A percentile compares a stretch with the other conserved stretches of the same genome.
These are phyloP conservation scores for Lanzia echinophila DNA, from an alignment of 2,329 filamentous ascomycete species.

Conservation along the genomic window DNA sequence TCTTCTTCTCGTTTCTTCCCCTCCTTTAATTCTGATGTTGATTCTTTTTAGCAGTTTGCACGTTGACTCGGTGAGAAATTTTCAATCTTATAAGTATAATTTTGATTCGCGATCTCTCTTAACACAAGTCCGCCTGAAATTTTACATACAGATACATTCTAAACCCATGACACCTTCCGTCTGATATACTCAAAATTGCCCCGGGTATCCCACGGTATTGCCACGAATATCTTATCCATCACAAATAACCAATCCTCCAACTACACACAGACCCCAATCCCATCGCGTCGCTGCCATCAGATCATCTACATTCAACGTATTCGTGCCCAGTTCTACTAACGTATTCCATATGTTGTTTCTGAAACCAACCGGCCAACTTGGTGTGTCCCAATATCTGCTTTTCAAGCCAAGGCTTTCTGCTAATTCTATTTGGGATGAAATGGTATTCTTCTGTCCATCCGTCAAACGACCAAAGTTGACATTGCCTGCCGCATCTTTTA, in stretches of 20 bases:
- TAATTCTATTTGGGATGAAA: not conserved
- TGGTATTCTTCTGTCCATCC: not conserved
- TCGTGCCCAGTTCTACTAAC: not conserved
- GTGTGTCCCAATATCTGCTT: not conserved
- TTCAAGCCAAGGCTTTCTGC: not conserved
- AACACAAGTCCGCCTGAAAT: too few relatives aligned
- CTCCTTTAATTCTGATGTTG: too few relatives aligned
- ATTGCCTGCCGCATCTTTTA: not conserved
- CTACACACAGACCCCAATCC: not conserved
- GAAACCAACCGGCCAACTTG: not conserved
- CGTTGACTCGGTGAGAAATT: too few relatives aligned
- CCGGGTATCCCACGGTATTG: too few relatives aligned
- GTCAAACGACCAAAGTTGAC: not conserved
- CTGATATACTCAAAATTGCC: too few relatives aligned
- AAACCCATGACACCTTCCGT: too few relatives aligned
- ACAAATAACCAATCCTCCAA: not conserved
- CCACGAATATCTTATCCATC: not conserved
- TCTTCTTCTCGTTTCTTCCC: too few relatives aligned
- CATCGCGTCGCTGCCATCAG: not conserved
- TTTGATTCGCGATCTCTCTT: too few relatives aligned
- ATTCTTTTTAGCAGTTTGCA: too few relatives aligned
- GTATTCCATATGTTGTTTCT: not conserved
- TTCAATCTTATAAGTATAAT: too few relatives aligned
- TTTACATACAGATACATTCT: too few relatives aligned
- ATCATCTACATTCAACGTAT: not conserved